These are phyloP conservation scores for Rutstroemia sydowiana DNA, from an alignment of 2,329 filamentous ascomycete genomes.

Conservation along the genomic window DNA sequence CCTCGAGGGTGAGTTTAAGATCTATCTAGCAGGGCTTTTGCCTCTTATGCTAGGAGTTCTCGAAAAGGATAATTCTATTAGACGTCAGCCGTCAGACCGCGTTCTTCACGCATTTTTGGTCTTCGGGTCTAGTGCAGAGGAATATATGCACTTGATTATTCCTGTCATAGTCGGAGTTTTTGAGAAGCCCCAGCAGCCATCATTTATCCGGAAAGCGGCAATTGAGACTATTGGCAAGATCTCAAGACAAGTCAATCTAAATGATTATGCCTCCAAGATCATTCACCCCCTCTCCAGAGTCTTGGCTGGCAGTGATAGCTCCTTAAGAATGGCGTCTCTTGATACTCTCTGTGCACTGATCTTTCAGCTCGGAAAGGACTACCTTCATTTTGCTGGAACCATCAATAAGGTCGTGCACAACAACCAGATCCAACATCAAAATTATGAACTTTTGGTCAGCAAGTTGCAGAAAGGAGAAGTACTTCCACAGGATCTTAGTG, in stretches of 20 bases:
- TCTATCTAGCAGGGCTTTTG: constrained; percentile 81
- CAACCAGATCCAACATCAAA: constrained; percentile 78
- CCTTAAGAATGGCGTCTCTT: constrained; percentile 72
- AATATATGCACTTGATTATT: constrained; percentile 99
- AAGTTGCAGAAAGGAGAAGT: constrained; percentile 93
- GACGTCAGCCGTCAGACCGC: constrained; percentile 76
- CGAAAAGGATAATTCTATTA: constrained; percentile 71
- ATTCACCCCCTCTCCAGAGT: constrained; percentile 88
- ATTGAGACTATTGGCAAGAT: constrained; percentile 94
- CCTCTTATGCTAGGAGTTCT: constrained; percentile 92
- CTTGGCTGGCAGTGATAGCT: constrained; percentile 63
- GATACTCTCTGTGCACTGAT: constrained; percentile 94
- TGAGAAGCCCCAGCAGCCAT: constrained; percentile 76
- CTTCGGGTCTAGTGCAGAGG: constrained; percentile 90
- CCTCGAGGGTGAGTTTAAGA: constrained; percentile 95
- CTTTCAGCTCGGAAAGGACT: constrained; percentile 92
- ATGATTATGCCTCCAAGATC: constrained; percentile 93
- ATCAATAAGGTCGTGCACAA: constrained; percentile 79
- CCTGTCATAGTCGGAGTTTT: constrained; percentile 92
- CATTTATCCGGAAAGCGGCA: constrained; percentile 72
- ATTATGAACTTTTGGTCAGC: constrained; percentile 85
- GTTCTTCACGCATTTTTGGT: constrained; percentile 93
- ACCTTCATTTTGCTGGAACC: constrained; percentile 86
- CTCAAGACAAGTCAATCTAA: constrained; percentile 92
- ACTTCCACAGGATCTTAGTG: constrained; percentile 88